Base-by-base conservation (phyloP, 257 asterid genomes). In the Jacaranda copaia region DNA sequence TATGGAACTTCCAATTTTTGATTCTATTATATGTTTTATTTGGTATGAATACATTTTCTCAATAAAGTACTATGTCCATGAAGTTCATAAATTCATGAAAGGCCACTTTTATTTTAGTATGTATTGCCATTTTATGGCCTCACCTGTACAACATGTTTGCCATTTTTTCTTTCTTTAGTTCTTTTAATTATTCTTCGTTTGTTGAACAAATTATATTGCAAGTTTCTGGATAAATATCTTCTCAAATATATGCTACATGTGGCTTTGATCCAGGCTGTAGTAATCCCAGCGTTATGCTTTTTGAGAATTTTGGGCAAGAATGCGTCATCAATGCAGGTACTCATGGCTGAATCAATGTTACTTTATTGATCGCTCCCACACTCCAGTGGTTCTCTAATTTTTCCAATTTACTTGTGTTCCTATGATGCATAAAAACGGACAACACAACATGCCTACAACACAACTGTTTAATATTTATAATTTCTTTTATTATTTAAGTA, bases 321-420 rank as follows among this genome's bases (percentile, higher is more conserved):
- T 53, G 94, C 97, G 42, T 81, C 97, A 38, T 74, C 79, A 13
- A 70, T 74, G 65, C 97, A 94, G 98, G 97, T 92, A 84, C 46
- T 42, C 46, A 42, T 42, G 46, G 46, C 6, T 42, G 32, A 25
- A 25, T 25, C 32, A 25, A 25, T 25, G 32, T 25, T 25, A 25
- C 32, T 25, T 25, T 25, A 25, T 25, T 25, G 32, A 25, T 25
- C 32, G 32, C 32, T 25, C 32, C 1, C 2, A 25, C 32, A 25
- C 32, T 25, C 32, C 32, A 25, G 32, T 25, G 32, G 1, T 25
- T 25, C 32, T 25, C 32, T 25, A 25, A 25, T 25, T 25, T 25
- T 25, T 25, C 32, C 32, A 2, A 25, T 0, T 25, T 25, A 25
- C 32, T 0, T 25, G 32, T 25, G 32, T 25, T 1, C 32, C 32